These are phyloP conservation scores for Simplicillium aogashimaense DNA, from an alignment of 2,329 filamentous ascomycete genomes.

Conservation along the genomic window DNA sequence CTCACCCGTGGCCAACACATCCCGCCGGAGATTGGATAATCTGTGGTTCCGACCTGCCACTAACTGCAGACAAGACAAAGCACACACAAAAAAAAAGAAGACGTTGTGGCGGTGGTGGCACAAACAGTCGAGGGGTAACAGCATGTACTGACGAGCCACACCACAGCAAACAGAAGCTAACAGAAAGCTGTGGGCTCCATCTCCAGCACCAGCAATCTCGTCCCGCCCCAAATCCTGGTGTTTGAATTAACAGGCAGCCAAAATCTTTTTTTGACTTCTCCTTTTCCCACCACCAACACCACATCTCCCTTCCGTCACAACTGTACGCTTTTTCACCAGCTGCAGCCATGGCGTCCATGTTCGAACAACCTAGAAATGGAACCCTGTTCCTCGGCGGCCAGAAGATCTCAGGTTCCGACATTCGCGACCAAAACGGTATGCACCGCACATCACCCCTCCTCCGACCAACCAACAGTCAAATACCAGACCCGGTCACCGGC, in stretches of 20 bases:
- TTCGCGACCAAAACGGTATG: conserved; percentile 90
- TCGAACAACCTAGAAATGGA: conserved; percentile 90
- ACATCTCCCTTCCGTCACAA: conserved; percentile 6
- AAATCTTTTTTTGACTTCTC: neutral
- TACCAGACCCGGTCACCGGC: conserved; percentile 2
- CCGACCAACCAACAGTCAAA: conserved; percentile 1
- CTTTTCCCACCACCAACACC: conserved; percentile 3
- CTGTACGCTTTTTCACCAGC: conserved; percentile 1
- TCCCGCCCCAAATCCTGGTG: too few species aligned
- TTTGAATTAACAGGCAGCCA: too few species aligned
- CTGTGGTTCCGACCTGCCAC: conserved; percentile 3
- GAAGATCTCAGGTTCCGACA: conserved; percentile 95
- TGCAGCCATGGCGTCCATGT: conserved; percentile 77
- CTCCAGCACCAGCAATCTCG: too few species aligned
- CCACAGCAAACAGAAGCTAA: too few species aligned
- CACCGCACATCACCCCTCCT: conserved; percentile 6
- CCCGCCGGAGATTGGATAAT: conserved; percentile 6
- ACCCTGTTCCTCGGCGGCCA: conserved; percentile 93
- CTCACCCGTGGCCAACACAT: neutral
- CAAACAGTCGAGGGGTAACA: too few species aligned
- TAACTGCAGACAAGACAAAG: too few species aligned
- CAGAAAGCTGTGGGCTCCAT: too few species aligned
- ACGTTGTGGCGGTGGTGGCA: too few species aligned
- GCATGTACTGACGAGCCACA: too few species aligned
- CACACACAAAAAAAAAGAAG: too few species aligned